These are phyloP conservation scores for Grosmannia serpens DNA, from an alignment of 2,329 filamentous ascomycete genomes.

Conservation along the genomic window DNA sequence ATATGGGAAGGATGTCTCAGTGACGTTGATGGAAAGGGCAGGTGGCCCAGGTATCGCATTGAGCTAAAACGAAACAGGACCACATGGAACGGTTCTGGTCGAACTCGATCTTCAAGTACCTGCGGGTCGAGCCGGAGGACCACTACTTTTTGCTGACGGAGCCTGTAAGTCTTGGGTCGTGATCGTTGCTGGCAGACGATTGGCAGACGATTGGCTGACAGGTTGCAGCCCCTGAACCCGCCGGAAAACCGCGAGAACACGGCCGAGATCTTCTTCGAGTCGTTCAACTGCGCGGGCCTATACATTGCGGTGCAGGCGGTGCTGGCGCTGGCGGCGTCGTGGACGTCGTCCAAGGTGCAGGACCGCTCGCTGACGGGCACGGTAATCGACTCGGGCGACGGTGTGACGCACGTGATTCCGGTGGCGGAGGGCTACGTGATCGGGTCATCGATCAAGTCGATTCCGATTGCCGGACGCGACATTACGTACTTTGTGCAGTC, in stretches of 20 bases:
- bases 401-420: slow-evolving; percentile 97
- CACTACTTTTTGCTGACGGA: slow-evolving; percentile 98
- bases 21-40: too few relatives aligned
- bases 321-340: slow-evolving; percentile 88
- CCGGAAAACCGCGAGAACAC: slow-evolving; percentile 98
- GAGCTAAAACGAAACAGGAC: slow-evolving; percentile 48
- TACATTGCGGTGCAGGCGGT: slow-evolving; percentile 99
- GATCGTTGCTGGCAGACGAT: background rate
- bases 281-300: slow-evolving; percentile 96
- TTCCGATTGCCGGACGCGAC: slow-evolving; percentile 93
- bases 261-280: slow-evolving; percentile 99
- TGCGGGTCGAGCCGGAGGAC: slow-evolving; percentile 95
- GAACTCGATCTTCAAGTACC: slow-evolving; percentile 99
- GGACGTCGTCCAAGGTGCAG: slow-evolving; percentile 96
- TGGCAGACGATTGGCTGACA: background rate
- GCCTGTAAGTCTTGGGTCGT: slow-evolving; percentile 47
- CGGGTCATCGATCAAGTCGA: slow-evolving; percentile 97
- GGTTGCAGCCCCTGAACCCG: slow-evolving; percentile 76
- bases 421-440: slow-evolving; percentile 99
- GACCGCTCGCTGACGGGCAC: slow-evolving; percentile 94
- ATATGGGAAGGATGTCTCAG: background rate
- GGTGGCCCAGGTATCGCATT: background rate
- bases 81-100: slow-evolving; percentile 99
- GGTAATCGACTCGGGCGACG: slow-evolving; percentile 96
- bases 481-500: slow-evolving; percentile 99